These are phyloP conservation scores for Cryphonectria naterciae DNA, from an alignment of 2,329 filamentous ascomycete genomes.

Conservation along the genomic window DNA sequence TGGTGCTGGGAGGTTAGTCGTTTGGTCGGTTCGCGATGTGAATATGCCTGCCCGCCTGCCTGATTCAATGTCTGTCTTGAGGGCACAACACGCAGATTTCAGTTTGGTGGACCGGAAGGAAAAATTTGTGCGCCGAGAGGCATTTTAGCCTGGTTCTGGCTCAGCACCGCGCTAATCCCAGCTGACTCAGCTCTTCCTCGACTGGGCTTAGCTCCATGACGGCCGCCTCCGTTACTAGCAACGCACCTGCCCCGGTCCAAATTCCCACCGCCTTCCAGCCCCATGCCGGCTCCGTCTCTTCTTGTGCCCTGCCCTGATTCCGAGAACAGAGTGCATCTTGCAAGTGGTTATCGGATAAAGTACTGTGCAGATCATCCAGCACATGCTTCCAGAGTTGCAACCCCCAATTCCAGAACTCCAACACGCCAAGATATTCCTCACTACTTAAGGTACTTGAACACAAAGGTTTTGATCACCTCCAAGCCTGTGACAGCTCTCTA, in stretches of 20 bases:
- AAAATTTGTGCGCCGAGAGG: conserved; percentile 14
- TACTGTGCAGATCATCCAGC: background rate
- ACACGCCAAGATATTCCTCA: too few relatives aligned
- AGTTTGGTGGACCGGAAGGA: conserved; percentile 15
- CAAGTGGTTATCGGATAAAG: background rate
- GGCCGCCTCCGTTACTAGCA: background rate
- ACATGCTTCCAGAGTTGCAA: too few relatives aligned
- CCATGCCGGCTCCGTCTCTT: background rate
- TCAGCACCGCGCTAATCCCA: background rate
- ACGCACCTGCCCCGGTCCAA: background rate
- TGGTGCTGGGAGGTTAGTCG: conserved; percentile 19
- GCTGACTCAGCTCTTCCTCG: background rate
- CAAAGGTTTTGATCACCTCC: too few relatives aligned
- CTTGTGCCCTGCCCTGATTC: background rate
- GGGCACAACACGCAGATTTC: conserved; percentile 1
- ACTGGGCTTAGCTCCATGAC: background rate
- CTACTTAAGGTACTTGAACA: too few relatives aligned
- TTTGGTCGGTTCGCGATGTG: conserved; percentile 19
- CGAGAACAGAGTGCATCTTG: background rate
- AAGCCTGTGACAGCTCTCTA: too few relatives aligned
- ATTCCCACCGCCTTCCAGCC: background rate
- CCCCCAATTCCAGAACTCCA: too few relatives aligned
- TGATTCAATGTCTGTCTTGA: background rate
- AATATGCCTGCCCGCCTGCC: conserved; percentile 7
- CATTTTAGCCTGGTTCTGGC: background rate